A percentile compares a stretch with the other conserved stretches of the same genome.
Evolutionary conservation across 2,329 filamentous ascomycete genomes (phyloP).

Genomic region (Aureobasidium lini): DNA sequence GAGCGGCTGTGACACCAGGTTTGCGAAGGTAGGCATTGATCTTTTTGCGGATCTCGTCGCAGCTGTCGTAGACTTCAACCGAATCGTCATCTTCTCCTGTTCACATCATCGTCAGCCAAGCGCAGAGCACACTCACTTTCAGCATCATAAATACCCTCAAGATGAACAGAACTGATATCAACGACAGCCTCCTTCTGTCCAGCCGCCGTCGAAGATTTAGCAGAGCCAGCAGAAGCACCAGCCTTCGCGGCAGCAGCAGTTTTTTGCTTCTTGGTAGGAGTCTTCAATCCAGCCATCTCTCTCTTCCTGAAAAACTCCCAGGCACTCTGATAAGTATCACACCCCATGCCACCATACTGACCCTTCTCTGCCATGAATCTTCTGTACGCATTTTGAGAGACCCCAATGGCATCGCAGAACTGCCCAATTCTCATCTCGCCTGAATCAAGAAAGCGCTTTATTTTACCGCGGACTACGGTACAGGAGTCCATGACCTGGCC

Average conservation of each 20-base stretch:
- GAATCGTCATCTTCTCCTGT: slow-evolving; percentile 39
- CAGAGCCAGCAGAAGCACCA: background rate
- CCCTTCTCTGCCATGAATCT: slow-evolving; percentile 44
- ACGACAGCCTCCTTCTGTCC: background rate
- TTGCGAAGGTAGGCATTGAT: slow-evolving; percentile 45
- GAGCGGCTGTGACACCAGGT: slow-evolving; percentile 43
- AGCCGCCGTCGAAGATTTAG: background rate
- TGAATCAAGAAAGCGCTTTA: slow-evolving; percentile 35
- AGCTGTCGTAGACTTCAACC: slow-evolving; percentile 50
- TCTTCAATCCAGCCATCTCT: slow-evolving; percentile 41
- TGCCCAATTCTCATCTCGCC: slow-evolving; percentile 39
- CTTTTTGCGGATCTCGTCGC: slow-evolving; percentile 51
- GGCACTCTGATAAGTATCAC: slow-evolving; percentile 24
- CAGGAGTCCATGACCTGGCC: slow-evolving; percentile 5
- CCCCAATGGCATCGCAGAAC: slow-evolving; percentile 35
- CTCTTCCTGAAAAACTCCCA: slow-evolving; percentile 43
- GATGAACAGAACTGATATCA: slow-evolving; percentile 15
- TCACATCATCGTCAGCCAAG: background rate
- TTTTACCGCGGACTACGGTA: slow-evolving; percentile 25
- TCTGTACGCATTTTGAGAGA: slow-evolving; percentile 29
- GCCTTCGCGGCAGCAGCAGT: slow-evolving; percentile 28
- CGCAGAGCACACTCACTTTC: background rate
- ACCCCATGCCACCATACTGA: slow-evolving; percentile 26
- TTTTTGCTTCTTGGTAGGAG: slow-evolving; percentile 28
- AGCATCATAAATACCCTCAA: slow-evolving; percentile 9